Evolutionary conservation across 1,284 basidiomycete species (phyloP), one percentile per base, ranked within the genome.

Genomic region (Vanrija sp.): DNA sequence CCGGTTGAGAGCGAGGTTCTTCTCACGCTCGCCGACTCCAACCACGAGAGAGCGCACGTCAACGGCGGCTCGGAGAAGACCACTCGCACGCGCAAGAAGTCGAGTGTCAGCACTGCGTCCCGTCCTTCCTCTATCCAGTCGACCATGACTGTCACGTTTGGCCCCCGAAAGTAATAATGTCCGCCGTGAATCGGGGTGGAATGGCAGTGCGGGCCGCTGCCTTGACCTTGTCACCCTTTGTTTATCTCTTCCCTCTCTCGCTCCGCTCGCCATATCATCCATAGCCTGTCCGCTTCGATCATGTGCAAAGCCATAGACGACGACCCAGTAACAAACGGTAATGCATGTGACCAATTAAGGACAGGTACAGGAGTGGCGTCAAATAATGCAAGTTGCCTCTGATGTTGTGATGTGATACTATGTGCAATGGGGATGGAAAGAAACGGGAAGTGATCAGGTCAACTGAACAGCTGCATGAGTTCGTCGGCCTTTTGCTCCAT

Each of bases 401-500:
- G 19, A n/a, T 18, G 38, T 8, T 15, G 9, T 39, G 19, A 39
- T 39, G 38, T n/a, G 7, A 15, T 39, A 18, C 8, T 39, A 18
- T 35, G 7, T 35, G 37, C 10, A 22, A 18, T 18, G 22, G 49
- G 27, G 44, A 14, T 31, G 5, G n/a, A 12, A 9, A 14, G 5
- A 31, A 31, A 41, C 18, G 39, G 37, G 19, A 5, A 41, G 39
- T 10, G 10, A 15, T 6, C 24, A 44, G 25, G 31, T 45, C 54
- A 69, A 42, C 62, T 64, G 62, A 72, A 71, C 52, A 72, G 53
- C 19, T 48, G 45, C 0, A 62, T 66, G 16, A 72, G 53, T 50
- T 69, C 66, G 27, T 72, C 69, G 31, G 80, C 81, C 59, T 89
- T 85, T 53, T 88, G 84, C 62, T 87, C 84, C 73, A 88, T 77